These are phyloP conservation scores for Talaromyces rugulosus DNA, from an alignment of 2,329 filamentous ascomycete genomes.

Conservation along the genomic window DNA sequence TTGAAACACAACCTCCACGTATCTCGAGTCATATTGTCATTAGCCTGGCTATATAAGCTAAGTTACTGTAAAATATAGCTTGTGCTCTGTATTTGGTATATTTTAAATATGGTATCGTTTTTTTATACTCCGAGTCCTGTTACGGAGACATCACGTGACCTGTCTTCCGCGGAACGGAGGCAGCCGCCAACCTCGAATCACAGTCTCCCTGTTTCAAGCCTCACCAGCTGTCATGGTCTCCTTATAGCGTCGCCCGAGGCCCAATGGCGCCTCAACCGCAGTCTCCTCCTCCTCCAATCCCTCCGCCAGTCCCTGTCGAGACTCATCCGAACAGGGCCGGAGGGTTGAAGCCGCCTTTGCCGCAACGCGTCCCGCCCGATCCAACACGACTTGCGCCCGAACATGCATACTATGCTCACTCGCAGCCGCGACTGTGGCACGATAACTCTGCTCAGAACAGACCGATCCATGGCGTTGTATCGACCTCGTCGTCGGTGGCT, in stretches of 20 bases:
- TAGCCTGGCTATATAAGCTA: too few species aligned
- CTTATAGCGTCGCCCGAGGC: slow-evolving; percentile 9
- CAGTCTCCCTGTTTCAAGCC: background rate
- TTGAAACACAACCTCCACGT: too few species aligned
- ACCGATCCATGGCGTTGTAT: slow-evolving; percentile 36
- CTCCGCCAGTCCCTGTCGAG: slow-evolving; percentile 44
- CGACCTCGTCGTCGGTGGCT: slow-evolving; percentile 30
- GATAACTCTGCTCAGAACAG: slow-evolving; percentile 34
- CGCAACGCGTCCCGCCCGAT: slow-evolving; percentile 45
- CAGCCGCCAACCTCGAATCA: background rate
- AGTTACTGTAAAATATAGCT: too few species aligned
- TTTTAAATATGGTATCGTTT: too few species aligned
- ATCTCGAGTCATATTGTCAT: too few species aligned
- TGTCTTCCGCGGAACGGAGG: background rate
- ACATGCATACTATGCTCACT: slow-evolving; percentile 68
- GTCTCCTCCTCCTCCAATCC: slow-evolving; percentile 33
- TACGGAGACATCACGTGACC: background rate
- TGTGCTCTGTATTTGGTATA: too few species aligned
- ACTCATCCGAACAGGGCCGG: slow-evolving; percentile 42
- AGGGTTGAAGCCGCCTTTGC: slow-evolving; percentile 31
- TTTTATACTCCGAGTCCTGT: background rate
- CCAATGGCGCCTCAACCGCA: slow-evolving; percentile 21
- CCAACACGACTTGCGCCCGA: slow-evolving; percentile 73
- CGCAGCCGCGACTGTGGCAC: slow-evolving; percentile 54
- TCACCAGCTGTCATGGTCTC: slow-evolving; percentile 7